These are phyloP conservation scores for Phytophthora brassicae DNA, from an alignment of 352 stramenopile species.

Conservation along the genomic window DNA sequence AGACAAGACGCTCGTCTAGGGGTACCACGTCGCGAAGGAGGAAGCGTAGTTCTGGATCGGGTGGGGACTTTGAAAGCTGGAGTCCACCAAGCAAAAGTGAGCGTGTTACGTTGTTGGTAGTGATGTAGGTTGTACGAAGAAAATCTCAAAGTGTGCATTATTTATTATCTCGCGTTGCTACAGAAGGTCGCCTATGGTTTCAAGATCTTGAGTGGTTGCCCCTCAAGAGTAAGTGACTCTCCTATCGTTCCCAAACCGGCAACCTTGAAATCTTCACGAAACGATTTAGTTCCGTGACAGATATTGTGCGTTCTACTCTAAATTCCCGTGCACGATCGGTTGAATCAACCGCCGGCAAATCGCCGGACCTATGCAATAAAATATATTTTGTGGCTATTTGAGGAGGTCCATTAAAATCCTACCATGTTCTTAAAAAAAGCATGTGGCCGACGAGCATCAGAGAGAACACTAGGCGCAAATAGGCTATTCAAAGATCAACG, in stretches of 20 bases:
- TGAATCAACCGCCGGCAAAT: no score
- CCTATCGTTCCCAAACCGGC: neutral
- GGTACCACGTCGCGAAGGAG: neutral
- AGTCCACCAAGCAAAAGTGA: neutral
- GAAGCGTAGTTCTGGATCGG: conserved; percentile 5
- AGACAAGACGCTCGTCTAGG: neutral
- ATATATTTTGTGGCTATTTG: no score
- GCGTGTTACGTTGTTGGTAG: neutral
- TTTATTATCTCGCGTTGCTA: neutral
- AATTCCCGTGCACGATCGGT: no score
- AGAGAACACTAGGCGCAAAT: no score
- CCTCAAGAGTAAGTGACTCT: neutral
- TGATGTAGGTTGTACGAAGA: neutral
- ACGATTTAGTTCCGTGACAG: neutral
- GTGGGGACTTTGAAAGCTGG: conserved; percentile 2
- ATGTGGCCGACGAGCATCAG: no score
- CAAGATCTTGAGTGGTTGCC: neutral
- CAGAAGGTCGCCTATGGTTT: neutral
- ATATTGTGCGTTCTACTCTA: no score
- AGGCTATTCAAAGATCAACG: no score
- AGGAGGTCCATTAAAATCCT: no score
- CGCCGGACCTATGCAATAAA: no score
- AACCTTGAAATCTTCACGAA: neutral
- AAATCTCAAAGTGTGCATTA: neutral
- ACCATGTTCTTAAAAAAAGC: no score